These are phyloP conservation scores for Mortierella sp. DNA, from an alignment of 371 early-diverging fungal genomes.

Conservation along the genomic window DNA sequence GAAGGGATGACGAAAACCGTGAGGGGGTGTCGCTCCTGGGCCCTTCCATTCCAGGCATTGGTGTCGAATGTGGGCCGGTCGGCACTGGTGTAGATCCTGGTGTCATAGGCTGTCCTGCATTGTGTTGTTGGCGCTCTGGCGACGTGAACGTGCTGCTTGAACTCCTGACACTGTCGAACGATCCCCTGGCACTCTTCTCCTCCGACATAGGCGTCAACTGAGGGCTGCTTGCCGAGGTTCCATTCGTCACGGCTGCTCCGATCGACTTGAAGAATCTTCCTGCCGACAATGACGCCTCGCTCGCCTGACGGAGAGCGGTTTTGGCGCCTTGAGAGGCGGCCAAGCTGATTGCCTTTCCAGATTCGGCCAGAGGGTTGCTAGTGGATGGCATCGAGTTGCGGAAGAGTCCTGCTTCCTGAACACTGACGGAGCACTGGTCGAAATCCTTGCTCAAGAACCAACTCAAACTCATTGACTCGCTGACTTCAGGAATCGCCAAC, in stretches of 20 bases:
- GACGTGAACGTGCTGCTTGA: constrained; percentile 30
- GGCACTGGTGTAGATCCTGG: constrained; percentile 7
- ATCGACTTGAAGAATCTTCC: constrained; percentile 55
- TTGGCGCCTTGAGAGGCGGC: constrained; percentile 50
- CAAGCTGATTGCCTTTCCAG: constrained; percentile 22
- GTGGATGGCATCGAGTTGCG: background rate
- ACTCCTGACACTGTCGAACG: constrained; percentile 46
- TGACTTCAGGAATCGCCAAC: constrained; percentile 45
- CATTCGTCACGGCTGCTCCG: constrained; percentile 24
- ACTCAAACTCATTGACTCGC: constrained; percentile 19
- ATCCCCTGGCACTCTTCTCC: constrained; percentile 27
- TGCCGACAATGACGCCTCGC: constrained; percentile 46
- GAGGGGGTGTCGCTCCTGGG: background rate
- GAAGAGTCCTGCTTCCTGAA: constrained; percentile 11
- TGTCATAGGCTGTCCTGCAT: background rate
- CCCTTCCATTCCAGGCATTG: background rate
- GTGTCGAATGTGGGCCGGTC: background rate
- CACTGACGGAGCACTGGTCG: constrained; percentile 18
- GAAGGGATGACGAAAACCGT: background rate
- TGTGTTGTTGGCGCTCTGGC: constrained; percentile 20
- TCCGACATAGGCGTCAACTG: constrained; percentile 18
- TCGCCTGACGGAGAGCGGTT: constrained; percentile 44
- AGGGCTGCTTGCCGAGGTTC: constrained; percentile 13
- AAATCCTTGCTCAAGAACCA: constrained; percentile 56
- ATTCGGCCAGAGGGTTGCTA: constrained; percentile 24